Evolutionary conservation across 2,329 filamentous ascomycete genomes (phyloP).

Genomic region (Plectosphaerella plurivora): DNA sequence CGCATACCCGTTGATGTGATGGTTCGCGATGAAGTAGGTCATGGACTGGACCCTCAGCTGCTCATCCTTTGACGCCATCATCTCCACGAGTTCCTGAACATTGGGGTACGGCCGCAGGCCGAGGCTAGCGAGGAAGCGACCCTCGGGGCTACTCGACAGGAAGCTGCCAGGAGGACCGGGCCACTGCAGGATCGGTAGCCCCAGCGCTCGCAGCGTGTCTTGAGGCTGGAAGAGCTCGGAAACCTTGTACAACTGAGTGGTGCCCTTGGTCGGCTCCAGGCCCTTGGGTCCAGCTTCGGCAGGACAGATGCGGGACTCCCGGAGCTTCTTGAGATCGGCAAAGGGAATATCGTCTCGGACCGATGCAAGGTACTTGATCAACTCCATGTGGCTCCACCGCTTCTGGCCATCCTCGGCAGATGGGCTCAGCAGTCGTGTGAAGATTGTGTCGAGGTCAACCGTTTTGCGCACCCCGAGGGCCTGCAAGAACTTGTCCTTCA

Average conservation of each 20-base stretch:
- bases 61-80: conserved; percentile 64
- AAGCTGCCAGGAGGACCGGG: conserved; percentile 62
- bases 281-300: conserved; percentile 61
- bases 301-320: conserved; percentile 74
- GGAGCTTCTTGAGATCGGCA: conserved; percentile 75
- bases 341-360: conserved; percentile 83
- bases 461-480: conserved; percentile 91
- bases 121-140: conserved; percentile 65
- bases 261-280: conserved; percentile 48
- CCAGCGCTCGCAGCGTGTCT: conserved; percentile 62
- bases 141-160: conserved; percentile 63
- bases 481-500: conserved; percentile 86
- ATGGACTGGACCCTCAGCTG: conserved; percentile 64
- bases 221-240: conserved; percentile 80
- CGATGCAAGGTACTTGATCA: conserved; percentile 90
- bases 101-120: conserved; percentile 71
- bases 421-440: conserved; percentile 72
- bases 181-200: conserved; percentile 78
- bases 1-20: conserved; percentile 72
- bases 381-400: conserved; percentile 88
- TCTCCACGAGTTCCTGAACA: conserved; percentile 68
- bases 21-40: conserved; percentile 77
- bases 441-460: conserved; percentile 89
- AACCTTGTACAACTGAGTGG: conserved; percentile 60
- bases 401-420: conserved; percentile 48